Conservation (phyloP, 163 green algal genomes). For the Scenedesmus sp. region DNA sequence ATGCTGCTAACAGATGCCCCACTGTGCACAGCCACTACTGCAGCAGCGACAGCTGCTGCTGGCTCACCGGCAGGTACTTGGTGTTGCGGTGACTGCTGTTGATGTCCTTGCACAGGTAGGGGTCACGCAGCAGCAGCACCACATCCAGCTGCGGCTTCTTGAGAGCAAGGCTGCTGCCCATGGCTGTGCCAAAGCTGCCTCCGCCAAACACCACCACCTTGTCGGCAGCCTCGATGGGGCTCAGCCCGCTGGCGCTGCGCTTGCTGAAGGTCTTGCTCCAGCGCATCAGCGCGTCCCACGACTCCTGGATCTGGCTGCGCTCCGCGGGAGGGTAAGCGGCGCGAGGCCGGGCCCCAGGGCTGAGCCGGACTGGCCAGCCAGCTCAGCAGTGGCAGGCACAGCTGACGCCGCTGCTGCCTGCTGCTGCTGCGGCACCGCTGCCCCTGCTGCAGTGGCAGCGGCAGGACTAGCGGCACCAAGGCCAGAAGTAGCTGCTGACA, state of each 20-base stretch:
- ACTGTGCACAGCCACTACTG: background rate
- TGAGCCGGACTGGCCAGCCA: background rate
- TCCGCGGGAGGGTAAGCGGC: conserved; percentile 69
- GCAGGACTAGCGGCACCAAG: background rate
- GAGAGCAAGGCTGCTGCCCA: conserved; percentile 88
- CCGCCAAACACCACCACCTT: conserved; percentile 98
- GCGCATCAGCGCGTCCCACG: conserved; percentile 91
- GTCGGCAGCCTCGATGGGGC: conserved; percentile 59
- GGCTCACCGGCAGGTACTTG: conserved; percentile 87
- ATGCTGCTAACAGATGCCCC: background rate
- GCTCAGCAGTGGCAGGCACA: background rate
- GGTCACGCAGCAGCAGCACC: conserved; percentile 91
- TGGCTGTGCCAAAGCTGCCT: conserved; percentile 97
- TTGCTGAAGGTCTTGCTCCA: conserved; percentile 83
- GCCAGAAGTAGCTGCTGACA: background rate
- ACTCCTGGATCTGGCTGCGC: conserved; percentile 80
- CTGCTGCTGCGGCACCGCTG: background rate
- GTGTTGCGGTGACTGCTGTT: conserved; percentile 93
- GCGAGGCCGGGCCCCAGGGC: background rate
- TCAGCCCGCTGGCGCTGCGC: conserved; percentile 33
- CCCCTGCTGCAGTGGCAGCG: conserved; percentile 12
- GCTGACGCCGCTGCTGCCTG: background rate
- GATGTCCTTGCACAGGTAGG: conserved; percentile 89
- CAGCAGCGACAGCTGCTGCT: background rate
- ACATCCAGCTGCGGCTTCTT: conserved; percentile 91